Evolutionary conservation across 2,329 filamentous ascomycete species (phyloP), one percentile per base, ranked within the genome.

Genomic region (Furcasterigmium furcatum): DNA sequence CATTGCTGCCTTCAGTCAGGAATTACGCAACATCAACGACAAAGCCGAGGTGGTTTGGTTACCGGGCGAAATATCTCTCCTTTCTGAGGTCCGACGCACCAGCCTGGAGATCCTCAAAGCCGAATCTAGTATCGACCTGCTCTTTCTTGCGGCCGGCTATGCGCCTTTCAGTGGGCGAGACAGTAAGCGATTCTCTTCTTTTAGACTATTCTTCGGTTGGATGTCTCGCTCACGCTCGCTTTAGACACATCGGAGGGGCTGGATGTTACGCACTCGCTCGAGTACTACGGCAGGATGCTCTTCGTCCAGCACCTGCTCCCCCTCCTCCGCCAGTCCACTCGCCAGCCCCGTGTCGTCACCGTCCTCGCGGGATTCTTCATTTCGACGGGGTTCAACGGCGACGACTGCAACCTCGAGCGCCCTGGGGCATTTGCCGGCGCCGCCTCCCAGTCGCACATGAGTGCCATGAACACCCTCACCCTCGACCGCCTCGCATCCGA

Each of bases 81-180:
- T 76, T 1, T 58, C 65, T 0, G 72, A 76, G 5, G 56, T 58
- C 8, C 63, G 61, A 47, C 58, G 66, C 9, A 44, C 72, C 1
- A 72, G 67, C 56, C 55, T 63, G 3, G 20, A 51, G 5, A 67
- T 74, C 57, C 65, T 63, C 46, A 50, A 14, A 6, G 62, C 58
- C n/a, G 72, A 75, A 50, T 48, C 58, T 1, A 46, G 42, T 5
- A 29, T 75, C 46, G 71, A 74, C 55, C 45, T 76, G 19, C 46
- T 76, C 1, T 74, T 74, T 49, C 55, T 75, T 1, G 66, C 63
- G 1, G 54, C 69, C 0, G 72, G 73, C 2, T 76, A 72, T 48
- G 63, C 65, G 3, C 68, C 72, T 1, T 66, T 73, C 10, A 63
- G 62, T 14, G 43, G 24, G 5, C 63, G 67, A 8, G 46, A 49